A percentile compares a stretch with the other conserved stretches of the same genome.
Evolutionary conservation across 805 yeast species (phyloP).

Genomic region (Ogataea thermomethanolica): DNA sequence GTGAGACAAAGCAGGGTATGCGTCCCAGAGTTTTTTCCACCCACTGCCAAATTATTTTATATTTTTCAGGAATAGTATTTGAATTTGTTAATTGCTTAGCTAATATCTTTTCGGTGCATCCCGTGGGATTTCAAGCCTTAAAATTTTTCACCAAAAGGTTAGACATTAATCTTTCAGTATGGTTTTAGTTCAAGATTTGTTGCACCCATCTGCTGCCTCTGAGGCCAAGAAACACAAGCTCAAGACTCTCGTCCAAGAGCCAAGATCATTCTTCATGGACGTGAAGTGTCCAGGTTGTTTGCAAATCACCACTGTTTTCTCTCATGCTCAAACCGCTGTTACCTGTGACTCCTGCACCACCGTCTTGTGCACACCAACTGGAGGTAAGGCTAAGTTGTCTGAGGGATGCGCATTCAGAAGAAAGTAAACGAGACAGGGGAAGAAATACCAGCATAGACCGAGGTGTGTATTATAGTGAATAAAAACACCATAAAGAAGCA

Average conservation of each 20-base stretch:
- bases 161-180: constrained; percentile 5
- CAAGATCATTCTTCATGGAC: constrained; percentile 99
- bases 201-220: constrained; percentile 96
- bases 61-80: not conserved
- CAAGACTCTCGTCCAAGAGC: constrained; percentile 94
- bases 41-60: not conserved
- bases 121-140: not conserved
- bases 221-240: constrained; percentile 97
- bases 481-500: constrained; percentile 3
- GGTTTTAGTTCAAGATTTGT: constrained; percentile 99
- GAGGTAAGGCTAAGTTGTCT: constrained; percentile 99
- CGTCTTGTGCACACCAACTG: constrained; percentile 97
- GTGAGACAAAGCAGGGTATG: constrained; percentile 2
- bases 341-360: constrained; percentile 99
- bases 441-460: constrained; percentile 10
- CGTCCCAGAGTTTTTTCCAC: not conserved
- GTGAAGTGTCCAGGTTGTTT: constrained; percentile 99
- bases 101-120: not conserved
- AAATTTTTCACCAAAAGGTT: constrained; percentile 21
- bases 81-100: constrained; percentile 4
- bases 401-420: constrained; percentile 99
- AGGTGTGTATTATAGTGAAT: constrained; percentile 12
- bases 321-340: constrained; percentile 99
- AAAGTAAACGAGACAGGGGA: constrained; percentile 55
- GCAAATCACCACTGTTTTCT: constrained; percentile 98